Evolutionary conservation across 495 filamentous ascomycete genomes (phyloP), one percentile per base, ranked within the genome.

Genomic region (Arthonia radiata): DNA sequence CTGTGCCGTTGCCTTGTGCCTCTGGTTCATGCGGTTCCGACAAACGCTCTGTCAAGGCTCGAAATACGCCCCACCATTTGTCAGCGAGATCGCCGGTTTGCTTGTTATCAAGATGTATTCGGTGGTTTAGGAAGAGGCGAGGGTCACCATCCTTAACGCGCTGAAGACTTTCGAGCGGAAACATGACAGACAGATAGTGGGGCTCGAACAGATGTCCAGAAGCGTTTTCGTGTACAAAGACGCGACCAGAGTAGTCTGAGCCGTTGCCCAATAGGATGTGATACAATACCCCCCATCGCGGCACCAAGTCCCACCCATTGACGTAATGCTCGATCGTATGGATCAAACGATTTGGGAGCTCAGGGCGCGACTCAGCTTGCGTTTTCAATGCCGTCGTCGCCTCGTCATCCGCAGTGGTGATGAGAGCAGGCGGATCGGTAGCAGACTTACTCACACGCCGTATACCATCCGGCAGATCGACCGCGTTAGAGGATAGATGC

Each of bases 271-370:
- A 9, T 2, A 13, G 29, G 23, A 26, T 18, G 12, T 31, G 21
- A 14, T 27, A 25, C 18, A 31, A 22, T 5, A 31, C 29, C 4
- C 29, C 29, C 29, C 29, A 31, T 11, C 29, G 29, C 17, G 29
- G 29, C 13, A 31, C 29, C 14, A 31, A 17, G 29, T 31, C 29
- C 13, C 18, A 18, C 9, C 24, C 23, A 12, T 31, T 31, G 29
- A 18, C 21, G 17, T 31, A 31, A 12, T 31, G 29, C 17, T 31
- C 29, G 29, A 31, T 30, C n/a, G n/a, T n/a, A n/a, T n/a, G n/a
- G n/a, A n/a, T n/a, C n/a, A n/a, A n/a, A n/a, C n/a, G n/a, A n/a
- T n/a, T n/a, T n/a, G n/a, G n/a, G n/a, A n/a, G n/a, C n/a, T n/a
- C n/a, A n/a, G n/a, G n/a, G n/a, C n/a, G n/a, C n/a, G n/a, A n/a